Conservation (phyloP, 225 moss, liverwort and hornwort genomes). For the Bryoerythrophyllum caledonicum region DNA sequence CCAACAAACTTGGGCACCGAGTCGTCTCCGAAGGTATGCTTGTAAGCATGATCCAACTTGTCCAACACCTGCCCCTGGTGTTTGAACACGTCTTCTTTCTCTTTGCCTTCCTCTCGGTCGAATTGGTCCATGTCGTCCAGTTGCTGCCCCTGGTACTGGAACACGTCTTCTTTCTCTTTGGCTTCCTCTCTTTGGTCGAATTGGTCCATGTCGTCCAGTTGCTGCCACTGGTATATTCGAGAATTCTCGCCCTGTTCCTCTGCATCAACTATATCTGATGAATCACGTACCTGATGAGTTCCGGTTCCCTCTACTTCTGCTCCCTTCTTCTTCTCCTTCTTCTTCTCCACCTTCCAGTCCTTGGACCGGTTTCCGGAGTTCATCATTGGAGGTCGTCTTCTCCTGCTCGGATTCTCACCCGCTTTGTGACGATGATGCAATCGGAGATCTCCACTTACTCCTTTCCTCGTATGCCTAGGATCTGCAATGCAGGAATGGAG, state of each 20-base stretch:
- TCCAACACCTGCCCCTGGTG: conserved; percentile 41
- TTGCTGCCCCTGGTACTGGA: conserved; percentile 44
- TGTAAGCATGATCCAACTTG: conserved; percentile 30
- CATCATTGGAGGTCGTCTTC: conserved; percentile 27
- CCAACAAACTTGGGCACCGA: conserved; percentile 6
- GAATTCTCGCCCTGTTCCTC: conserved; percentile 33
- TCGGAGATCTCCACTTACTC: conserved; percentile 19
- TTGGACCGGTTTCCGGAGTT: conserved; percentile 14
- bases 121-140: conserved; percentile 44
- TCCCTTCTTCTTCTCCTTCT: conserved; percentile 34
- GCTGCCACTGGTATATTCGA: conserved; percentile 44
- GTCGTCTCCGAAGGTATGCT: conserved; percentile 6
- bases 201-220: conserved; percentile 43
- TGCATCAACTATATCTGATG: conserved; percentile 43
- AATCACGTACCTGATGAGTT: conserved; percentile 10
- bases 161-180: too few species aligned
- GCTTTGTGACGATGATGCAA: conserved; percentile 14
- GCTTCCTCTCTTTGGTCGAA: conserved; percentile 35
- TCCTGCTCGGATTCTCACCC: conserved; percentile 28
- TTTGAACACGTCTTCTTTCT: conserved; percentile 22
- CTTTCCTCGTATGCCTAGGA: conserved; percentile 16
- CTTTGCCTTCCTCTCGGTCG: conserved; percentile 30
- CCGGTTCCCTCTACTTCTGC: conserved; percentile 46
- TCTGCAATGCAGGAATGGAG: conserved; percentile 27
- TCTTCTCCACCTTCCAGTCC: conserved; percentile 27